Evolutionary conservation across 2,329 filamentous ascomycete genomes (phyloP).

Genomic region (Aspergillus transmontanensis): DNA sequence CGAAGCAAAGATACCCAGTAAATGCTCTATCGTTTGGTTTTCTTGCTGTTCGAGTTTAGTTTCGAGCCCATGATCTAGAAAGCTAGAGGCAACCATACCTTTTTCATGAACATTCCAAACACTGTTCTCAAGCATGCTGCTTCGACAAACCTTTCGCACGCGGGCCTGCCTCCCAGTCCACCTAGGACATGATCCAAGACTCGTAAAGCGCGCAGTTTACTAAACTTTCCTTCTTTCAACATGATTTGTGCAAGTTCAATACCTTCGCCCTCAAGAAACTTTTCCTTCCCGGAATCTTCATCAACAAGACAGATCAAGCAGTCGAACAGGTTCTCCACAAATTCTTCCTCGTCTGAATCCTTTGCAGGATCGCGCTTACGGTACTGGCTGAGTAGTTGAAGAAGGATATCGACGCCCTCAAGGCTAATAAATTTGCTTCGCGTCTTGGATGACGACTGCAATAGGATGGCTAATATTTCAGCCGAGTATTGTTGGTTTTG

Average conservation of each 20-base stretch:
- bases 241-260: constrained; percentile 90
- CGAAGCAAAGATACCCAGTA: constrained; percentile 81
- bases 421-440: constrained; percentile 63
- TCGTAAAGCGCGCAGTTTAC: constrained; percentile 74
- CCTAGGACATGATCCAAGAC: constrained; percentile 80
- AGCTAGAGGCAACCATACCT: constrained; percentile 37
- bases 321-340: constrained; percentile 91
- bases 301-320: constrained; percentile 79
- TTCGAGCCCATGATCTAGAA: neutral
- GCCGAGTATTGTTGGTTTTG: constrained; percentile 97
- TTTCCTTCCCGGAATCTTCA: constrained; percentile 71
- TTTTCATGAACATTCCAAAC: constrained; percentile 88
- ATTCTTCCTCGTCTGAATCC: constrained; percentile 89
- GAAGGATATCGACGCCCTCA: constrained; percentile 75
- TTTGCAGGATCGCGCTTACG: constrained; percentile 82
- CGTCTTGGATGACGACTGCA: constrained; percentile 73
- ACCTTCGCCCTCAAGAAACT: constrained; percentile 87
- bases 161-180: constrained; percentile 58
- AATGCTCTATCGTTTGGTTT: constrained; percentile 69
- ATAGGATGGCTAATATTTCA: constrained; percentile 85
- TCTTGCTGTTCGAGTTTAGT: constrained; percentile 55
- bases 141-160: constrained; percentile 78
- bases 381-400: constrained; percentile 83
- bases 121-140: constrained; percentile 80
- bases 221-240: constrained; percentile 84